Base-by-base conservation (phyloP, 805 yeast species). In the Yamadazyma sp. region DNA sequence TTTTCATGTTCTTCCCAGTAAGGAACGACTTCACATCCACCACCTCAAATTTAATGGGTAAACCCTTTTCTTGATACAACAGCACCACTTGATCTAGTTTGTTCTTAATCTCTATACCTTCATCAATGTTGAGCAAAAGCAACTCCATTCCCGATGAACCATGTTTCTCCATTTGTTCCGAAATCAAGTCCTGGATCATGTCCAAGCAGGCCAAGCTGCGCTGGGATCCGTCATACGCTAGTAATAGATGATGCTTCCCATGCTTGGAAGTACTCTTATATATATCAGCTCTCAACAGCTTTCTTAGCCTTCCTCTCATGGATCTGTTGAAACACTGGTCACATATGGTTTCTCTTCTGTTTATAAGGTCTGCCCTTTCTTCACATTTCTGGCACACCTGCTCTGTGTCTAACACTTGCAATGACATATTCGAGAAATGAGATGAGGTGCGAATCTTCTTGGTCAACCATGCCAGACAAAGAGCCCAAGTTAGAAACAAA, bases 221-320 rank as follows among this genome's bases (percentile, higher is more conserved):
- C 1, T 63, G 50, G 0, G 89, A 86, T n/a, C 80, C 73, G 0
- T 90, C 82, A 3, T 84, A 52, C 2, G 90, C 77, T 3, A 87
- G 54, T 18, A 84, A 50, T 0, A 82, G 72, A 21, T 61, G 72
- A 12, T 74, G 78, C 2, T 55, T 40, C 10, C 55, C 64, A 28
- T 54, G 42, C 22, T 54, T 60, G 10, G 61, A 64, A 12, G 64
- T 63, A 15, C 84, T 90, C 53, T 86, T 84, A 62, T 75, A 89
- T 38, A 71, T 76, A 10, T 84, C 89, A 46, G 73, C 76, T 55
- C 65, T 70, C 88, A 91, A 79, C 52, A 74, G 84, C 52, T 83
- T 84, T 44, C 95, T 70, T 59, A 86, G 89, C 57, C 90, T 90
- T 16, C 86, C 81, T 40, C 82, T 71, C 24, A 90, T 69, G 54